Evolutionary conservation across 257 asterid species (phyloP).

Genomic region (Scutellaria minor): DNA sequence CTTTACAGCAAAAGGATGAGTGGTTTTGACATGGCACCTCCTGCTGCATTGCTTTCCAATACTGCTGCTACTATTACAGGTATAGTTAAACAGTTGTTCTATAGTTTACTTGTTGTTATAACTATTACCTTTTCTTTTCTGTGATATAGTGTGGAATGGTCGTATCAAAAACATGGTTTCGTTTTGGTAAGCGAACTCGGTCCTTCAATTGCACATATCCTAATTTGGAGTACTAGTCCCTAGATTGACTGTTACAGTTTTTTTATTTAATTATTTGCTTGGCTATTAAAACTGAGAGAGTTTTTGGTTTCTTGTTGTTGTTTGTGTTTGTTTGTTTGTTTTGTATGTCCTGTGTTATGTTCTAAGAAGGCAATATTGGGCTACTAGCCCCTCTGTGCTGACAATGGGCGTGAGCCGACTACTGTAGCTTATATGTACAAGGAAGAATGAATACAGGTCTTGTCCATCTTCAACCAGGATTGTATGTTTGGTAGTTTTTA

Average conservation of each 20-base stretch:
- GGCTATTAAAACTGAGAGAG: conserved; percentile 86
- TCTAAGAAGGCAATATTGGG: conserved; percentile 99
- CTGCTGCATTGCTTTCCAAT: conserved; percentile 70
- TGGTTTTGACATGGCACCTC: conserved; percentile 99
- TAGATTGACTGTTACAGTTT: conserved; percentile 47
- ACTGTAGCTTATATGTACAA: conserved; percentile 98
- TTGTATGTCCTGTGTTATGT: conserved; percentile 93
- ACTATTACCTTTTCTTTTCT: conserved; percentile 48
- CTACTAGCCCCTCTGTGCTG: conserved; percentile 99
- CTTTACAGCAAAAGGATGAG: conserved; percentile 90
- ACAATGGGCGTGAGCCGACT: conserved; percentile 99
- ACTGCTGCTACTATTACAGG: conserved; percentile 62
- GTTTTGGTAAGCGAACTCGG: conserved; percentile 82
- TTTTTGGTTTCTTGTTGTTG: conserved; percentile 93
- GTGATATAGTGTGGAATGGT: conserved; percentile 82
- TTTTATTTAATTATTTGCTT: conserved; percentile 60
- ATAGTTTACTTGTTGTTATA: conserved; percentile 32
- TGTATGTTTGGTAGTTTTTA: conserved; percentile 72
- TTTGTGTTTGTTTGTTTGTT: conserved; percentile 98
- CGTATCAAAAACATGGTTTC: conserved; percentile 78
- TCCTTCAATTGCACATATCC: conserved; percentile 52
- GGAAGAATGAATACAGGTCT: conserved; percentile 93
- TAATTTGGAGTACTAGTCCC: conserved; percentile 52
- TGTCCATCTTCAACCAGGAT: conserved; percentile 97
- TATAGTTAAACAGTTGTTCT: conserved; percentile 45